Evolutionary conservation across 31 red algal genomes (phyloP), one percentile per base, ranked within the genome.

Genomic region (Porphyra umbilicalis): DNA sequence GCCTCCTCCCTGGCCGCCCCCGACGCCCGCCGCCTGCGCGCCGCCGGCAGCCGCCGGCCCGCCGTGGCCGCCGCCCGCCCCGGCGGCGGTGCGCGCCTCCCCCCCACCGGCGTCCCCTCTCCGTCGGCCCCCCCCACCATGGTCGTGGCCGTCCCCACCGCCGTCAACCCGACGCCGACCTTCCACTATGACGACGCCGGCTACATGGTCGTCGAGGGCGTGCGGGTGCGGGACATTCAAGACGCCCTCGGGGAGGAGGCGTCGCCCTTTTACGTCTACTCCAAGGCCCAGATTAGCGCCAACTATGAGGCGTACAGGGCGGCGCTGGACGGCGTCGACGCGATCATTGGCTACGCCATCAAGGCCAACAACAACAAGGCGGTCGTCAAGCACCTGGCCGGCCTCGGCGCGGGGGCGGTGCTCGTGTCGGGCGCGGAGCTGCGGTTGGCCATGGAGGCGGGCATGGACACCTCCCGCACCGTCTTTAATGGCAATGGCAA

Each of bases 401-500:
- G 42, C 36, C 79, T 90, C 31, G 96, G 96, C 40, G 89, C 83
- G 35, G 96, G 96, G 20, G 96, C 92, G 10, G 96, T 98, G 13
- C 87, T 98, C 35, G 96, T 98, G 18, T 94, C 92, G 37, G 96
- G 96, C 35, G 93, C 92, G 46, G 96, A 98, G 35, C 85, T 98
- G 81, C 82, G 90, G 31, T 85, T 98, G 13, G 96, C 96, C 36
- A 82, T 89, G 9, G 90, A 94, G 34, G 96, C 96, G 8, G 96
- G 96, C 14, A 91, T 98, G 83, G 96, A 98, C 85, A 95, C 94
- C 92, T 88, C 88, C 2, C 91, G 92, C 39, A 94, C 96, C 34
- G 92, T 98, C 1, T 95, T 98, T 39, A 98, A 98, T 40, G 96
- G 96, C 67, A 98, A 98, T 79, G 96, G 96, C 29, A 98, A 98